Percentiles rank a stretch among this genome's conserved stretches.
phyloP scores from a whole-genome alignment of 179 eudicot species.

The Drosera spatulata region DNA sequence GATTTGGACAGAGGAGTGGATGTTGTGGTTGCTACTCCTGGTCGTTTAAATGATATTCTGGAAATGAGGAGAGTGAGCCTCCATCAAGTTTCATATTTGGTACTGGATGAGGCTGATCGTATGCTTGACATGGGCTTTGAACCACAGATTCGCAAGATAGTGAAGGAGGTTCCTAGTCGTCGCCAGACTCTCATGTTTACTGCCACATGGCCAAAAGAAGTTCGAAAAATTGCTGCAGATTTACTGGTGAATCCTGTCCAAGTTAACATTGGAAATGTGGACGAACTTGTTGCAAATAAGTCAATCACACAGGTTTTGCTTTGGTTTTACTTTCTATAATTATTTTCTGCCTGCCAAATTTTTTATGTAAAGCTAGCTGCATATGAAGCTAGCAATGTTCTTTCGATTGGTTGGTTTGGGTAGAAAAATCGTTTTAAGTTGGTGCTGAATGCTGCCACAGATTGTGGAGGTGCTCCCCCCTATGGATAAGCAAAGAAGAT shows the following conservation, averaged over 20 bases:
- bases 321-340: neutral
- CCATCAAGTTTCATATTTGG: conserved; percentile 84
- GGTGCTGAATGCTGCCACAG: conserved; percentile 25
- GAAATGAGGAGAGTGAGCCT: conserved; percentile 74
- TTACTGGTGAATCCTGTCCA: conserved; percentile 73
- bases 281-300: conserved; percentile 98
- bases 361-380: neutral
- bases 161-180: conserved; percentile 75
- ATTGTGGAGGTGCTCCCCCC: conserved; percentile 57
- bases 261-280: conserved; percentile 90
- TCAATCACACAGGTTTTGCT: conserved; percentile 82
- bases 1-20: conserved; percentile 75
- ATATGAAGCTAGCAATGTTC: neutral
- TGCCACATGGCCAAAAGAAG: conserved; percentile 99
- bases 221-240: conserved; percentile 89
- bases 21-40: conserved; percentile 98
- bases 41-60: conserved; percentile 92
- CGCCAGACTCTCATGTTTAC: conserved; percentile 98
- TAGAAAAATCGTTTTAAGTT: neutral
- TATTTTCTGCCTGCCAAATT: neutral
- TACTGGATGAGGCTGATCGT: conserved; percentile 97
- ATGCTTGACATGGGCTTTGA: conserved; percentile 99
- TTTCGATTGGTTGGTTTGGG: neutral
- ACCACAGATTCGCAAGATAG: conserved; percentile 93
- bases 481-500: conserved; percentile 70